These are phyloP conservation scores for Vigna nakashimae DNA, from an alignment of 306 rosid species.

Conservation along the genomic window DNA sequence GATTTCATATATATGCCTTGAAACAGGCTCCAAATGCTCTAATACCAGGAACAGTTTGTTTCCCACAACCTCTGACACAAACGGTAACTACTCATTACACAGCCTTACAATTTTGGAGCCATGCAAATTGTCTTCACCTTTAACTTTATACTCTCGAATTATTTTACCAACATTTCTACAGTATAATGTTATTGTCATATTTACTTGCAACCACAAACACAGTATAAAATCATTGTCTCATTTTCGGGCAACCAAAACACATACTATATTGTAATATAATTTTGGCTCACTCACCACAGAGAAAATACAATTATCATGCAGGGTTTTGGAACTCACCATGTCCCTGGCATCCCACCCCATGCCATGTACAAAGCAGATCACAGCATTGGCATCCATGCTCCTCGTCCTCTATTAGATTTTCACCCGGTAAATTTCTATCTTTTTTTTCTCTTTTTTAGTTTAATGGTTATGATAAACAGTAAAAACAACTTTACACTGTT, in stretches of 20 bases:
- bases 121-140: slow-evolving; percentile 46
- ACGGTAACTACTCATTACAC: slow-evolving; percentile 49
- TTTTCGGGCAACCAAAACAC: background rate
- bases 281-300: slow-evolving; percentile 14
- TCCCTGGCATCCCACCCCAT: slow-evolving; percentile 70
- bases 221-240: background rate
- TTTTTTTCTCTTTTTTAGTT: background rate
- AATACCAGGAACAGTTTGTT: slow-evolving; percentile 68
- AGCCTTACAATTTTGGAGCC: slow-evolving; percentile 52
- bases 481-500: too few relatives aligned
- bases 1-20: background rate
- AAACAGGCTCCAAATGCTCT: slow-evolving; percentile 61
- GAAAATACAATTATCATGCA: slow-evolving; percentile 42
- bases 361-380: slow-evolving; percentile 68
- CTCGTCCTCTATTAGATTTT: slow-evolving; percentile 60
- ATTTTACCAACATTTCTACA: background rate
- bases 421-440: slow-evolving; percentile 62
- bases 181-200: slow-evolving; percentile 5
- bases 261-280: background rate
- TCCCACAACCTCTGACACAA: slow-evolving; percentile 63
- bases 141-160: slow-evolving; percentile 35
- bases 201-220: background rate
- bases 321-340: slow-evolving; percentile 63
- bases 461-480: too few relatives aligned
- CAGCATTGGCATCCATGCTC: slow-evolving; percentile 42